phyloP scores from a whole-genome alignment of 176 grass and related monocot genomes.

The Eragrostis nindensis region DNA sequence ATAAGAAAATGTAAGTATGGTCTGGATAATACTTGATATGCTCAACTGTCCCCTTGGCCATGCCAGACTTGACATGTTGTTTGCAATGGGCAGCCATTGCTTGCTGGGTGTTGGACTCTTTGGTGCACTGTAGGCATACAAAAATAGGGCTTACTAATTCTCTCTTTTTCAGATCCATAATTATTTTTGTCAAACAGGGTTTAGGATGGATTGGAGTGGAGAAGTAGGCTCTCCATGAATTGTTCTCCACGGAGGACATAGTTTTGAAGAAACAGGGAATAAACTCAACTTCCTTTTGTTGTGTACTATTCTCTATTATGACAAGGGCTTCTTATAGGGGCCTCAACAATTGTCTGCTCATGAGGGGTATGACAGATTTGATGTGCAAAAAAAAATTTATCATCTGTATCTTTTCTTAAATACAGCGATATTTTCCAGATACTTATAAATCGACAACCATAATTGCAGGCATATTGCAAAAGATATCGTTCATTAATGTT shows the following conservation, averaged over 20 bases:
- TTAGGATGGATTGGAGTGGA: not conserved
- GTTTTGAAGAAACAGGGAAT: not conserved
- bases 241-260: not conserved
- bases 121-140: constrained; percentile 14
- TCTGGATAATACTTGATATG: constrained; percentile 36
- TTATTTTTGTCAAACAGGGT: not conserved
- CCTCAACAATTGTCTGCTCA: not conserved
- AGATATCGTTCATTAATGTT: not conserved
- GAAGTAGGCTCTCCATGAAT: not conserved
- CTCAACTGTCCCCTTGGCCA: constrained; percentile 3
- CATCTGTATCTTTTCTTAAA: not conserved
- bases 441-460: not conserved
- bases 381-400: not conserved
- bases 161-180: not conserved
- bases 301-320: not conserved
- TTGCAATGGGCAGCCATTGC: constrained; percentile 26
- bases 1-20: not conserved
- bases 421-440: not conserved
- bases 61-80: not conserved
- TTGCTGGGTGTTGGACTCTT: not conserved
- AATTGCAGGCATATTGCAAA: not conserved
- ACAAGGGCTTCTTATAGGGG: not conserved
- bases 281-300: not conserved
- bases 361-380: not conserved
- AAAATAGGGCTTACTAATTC: not conserved